phyloP scores from a whole-genome alignment of 2,329 filamentous ascomycete species.

The Boeremia lycopersici region DNA sequence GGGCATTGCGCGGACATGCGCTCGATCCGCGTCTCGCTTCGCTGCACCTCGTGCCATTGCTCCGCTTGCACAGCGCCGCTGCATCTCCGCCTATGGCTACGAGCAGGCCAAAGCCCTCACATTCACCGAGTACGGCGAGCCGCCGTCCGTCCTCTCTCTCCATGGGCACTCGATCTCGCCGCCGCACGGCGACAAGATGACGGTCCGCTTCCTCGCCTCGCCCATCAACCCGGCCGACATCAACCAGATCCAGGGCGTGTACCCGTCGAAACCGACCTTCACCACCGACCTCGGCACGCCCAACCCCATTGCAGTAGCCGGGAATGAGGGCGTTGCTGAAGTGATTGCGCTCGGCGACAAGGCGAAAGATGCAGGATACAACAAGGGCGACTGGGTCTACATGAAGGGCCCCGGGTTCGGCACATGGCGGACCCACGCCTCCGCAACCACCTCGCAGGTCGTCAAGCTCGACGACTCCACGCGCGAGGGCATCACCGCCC shows the following conservation, averaged over 20 bases:
- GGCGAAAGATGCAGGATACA: constrained; percentile 60
- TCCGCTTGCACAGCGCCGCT: constrained; percentile 44
- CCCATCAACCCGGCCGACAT: constrained; percentile 98
- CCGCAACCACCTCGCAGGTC: constrained; percentile 66
- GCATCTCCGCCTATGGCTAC: constrained; percentile 73
- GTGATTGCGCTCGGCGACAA: constrained; percentile 72
- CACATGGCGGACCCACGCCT: constrained; percentile 92
- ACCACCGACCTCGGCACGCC: constrained; percentile 76
- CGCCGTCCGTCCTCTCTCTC: constrained; percentile 70
- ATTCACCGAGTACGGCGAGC: constrained; percentile 76
- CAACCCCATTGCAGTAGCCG: constrained; percentile 76
- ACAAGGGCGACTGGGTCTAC: constrained; percentile 90
- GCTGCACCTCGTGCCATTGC: constrained; percentile 8
- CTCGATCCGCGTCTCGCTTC: constrained; percentile 7
- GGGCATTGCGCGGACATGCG: constrained; percentile 24
- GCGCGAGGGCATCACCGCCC: constrained; percentile 70
- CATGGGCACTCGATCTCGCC: constrained; percentile 80
- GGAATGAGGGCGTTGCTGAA: constrained; percentile 94
- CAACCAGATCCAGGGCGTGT: constrained; percentile 96
- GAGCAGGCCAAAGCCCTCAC: constrained; percentile 84
- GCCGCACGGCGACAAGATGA: constrained; percentile 71
- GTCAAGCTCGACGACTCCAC: constrained; percentile 73
- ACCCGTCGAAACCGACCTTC: constrained; percentile 83
- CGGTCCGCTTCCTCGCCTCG: constrained; percentile 84
- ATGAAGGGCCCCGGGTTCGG: constrained; percentile 83